These are phyloP conservation scores for Sclerotinia glacialis DNA, from an alignment of 2,329 filamentous ascomycete species.

Conservation along the genomic window DNA sequence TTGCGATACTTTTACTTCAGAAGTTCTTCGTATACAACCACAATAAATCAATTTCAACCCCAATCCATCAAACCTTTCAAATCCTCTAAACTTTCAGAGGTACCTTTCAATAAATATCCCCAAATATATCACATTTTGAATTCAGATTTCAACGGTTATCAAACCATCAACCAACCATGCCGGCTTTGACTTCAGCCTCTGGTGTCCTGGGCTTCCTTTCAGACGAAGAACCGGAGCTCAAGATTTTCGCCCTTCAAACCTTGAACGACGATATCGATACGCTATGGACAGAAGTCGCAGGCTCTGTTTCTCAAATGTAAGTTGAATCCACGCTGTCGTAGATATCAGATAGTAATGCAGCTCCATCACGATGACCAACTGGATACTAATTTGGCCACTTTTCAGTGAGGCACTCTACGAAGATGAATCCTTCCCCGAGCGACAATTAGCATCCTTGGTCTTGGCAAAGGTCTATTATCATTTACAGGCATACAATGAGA, in stretches of 20 bases:
- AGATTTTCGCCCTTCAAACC: conserved; percentile 90
- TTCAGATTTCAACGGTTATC: not conserved
- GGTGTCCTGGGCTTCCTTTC: conserved; percentile 93
- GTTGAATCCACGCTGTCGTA: conserved; percentile 33
- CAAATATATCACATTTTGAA: not conserved
- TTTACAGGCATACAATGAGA: conserved; percentile 97
- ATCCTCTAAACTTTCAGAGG: not conserved
- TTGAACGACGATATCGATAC: conserved; percentile 96
- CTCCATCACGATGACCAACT: not conserved
- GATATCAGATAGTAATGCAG: not conserved
- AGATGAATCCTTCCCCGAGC: conserved; percentile 90
- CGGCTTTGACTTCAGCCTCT: conserved; percentile 88
- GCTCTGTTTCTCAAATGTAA: conserved; percentile 89
- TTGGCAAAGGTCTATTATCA: conserved; percentile 99
- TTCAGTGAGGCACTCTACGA: conserved; percentile 92
- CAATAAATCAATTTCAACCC: not conserved
- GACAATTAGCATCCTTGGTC: conserved; percentile 89
- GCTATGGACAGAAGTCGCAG: conserved; percentile 96
- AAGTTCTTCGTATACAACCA: not conserved
- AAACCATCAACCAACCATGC: conserved; percentile 55
- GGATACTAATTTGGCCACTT: conserved; percentile 28
- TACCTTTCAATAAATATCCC: not conserved
- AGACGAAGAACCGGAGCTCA: conserved; percentile 90
- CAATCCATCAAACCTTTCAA: not conserved
- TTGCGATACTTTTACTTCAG: not conserved